A percentile compares a stretch with the other conserved stretches of the same genome.
Conservation (phyloP, 176 grass and related monocot genomes). For the Areca catechu region DNA sequence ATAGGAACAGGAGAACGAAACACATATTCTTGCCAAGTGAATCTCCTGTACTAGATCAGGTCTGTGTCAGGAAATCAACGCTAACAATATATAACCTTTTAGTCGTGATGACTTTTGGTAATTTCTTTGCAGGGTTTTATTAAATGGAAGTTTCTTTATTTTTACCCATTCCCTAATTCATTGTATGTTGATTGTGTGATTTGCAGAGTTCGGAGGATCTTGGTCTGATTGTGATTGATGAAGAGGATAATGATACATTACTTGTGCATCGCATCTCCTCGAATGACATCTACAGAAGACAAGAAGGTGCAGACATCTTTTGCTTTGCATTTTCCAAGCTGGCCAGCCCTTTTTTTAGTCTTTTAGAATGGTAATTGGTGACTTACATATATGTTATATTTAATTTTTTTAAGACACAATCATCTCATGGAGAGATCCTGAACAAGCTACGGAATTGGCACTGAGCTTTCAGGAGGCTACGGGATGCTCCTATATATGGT, state of each 20-base stretch:
- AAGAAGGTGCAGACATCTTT: conserved; percentile 43
- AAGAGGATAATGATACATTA: conserved; percentile 51
- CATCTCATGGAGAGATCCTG: conserved; percentile 81
- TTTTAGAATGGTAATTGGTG: neutral
- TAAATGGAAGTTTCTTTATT: neutral
- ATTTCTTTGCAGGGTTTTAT: neutral
- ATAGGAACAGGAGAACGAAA: no score
- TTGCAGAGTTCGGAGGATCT: conserved; percentile 56
- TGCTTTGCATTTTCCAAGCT: neutral
- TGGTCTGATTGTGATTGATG: conserved; percentile 62
- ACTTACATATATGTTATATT: neutral
- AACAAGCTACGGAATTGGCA: conserved; percentile 49
- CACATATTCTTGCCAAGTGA: no score
- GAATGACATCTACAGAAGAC: conserved; percentile 81
- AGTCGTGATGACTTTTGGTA: neutral
- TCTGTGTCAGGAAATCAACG: no score
- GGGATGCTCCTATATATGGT: conserved; percentile 85
- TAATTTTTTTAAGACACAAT: conserved; percentile 45
- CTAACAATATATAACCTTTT: no score
- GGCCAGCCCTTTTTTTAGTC: no score
- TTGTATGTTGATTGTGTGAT: conserved; percentile 18
- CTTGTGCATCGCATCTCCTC: conserved; percentile 58
- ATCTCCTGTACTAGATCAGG: no score
- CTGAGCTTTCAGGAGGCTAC: conserved; percentile 76
- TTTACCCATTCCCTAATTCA: conserved; percentile 1